Percentiles rank a stretch among this genome's conserved stretches.
Conservation (phyloP, 1,284 basidiomycete species). For the Ganoderma multipileum region DNA sequence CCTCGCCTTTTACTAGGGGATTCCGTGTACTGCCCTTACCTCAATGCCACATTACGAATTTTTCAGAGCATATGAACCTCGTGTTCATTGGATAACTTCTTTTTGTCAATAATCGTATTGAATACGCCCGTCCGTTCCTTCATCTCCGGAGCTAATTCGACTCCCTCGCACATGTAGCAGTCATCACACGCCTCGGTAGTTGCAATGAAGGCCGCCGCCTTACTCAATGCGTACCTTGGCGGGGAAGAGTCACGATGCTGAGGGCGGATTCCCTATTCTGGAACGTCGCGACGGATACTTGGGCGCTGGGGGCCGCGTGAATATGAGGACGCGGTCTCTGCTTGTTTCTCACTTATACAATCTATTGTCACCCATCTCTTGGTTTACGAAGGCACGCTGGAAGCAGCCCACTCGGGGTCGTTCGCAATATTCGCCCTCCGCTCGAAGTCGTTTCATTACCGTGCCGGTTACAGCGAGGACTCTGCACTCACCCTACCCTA, state of each 20-base stretch:
- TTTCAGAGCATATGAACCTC: constrained; percentile 48
- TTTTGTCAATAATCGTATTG: constrained; percentile 5
- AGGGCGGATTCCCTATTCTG: not conserved
- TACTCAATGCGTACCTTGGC: not conserved
- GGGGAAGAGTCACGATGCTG: not conserved
- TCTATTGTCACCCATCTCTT: constrained; percentile 3
- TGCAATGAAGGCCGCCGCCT: not conserved
- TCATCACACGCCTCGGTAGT: not conserved
- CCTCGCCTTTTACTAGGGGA: constrained; percentile 76
- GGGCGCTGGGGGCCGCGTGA: not conserved
- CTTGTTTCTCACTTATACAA: not conserved
- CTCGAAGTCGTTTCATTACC: constrained; percentile 26
- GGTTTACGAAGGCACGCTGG: not conserved
- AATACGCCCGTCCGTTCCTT: not conserved
- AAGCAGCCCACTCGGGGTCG: constrained; percentile 2
- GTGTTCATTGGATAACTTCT: constrained; percentile 30
- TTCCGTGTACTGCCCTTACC: constrained; percentile 60
- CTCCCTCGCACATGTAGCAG: not conserved
- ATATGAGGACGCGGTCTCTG: not conserved
- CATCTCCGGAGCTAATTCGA: not conserved
- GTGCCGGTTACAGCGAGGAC: constrained; percentile 14
- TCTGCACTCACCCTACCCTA: constrained; percentile 7
- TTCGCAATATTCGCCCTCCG: constrained; percentile 14
- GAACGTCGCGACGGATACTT: not conserved
- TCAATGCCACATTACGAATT: constrained; percentile 57